A percentile compares a stretch with the other conserved stretches of the same genome.
phyloP scores from a whole-genome alignment of 352 stramenopile species.

The Globisporangium acanthophoron region DNA sequence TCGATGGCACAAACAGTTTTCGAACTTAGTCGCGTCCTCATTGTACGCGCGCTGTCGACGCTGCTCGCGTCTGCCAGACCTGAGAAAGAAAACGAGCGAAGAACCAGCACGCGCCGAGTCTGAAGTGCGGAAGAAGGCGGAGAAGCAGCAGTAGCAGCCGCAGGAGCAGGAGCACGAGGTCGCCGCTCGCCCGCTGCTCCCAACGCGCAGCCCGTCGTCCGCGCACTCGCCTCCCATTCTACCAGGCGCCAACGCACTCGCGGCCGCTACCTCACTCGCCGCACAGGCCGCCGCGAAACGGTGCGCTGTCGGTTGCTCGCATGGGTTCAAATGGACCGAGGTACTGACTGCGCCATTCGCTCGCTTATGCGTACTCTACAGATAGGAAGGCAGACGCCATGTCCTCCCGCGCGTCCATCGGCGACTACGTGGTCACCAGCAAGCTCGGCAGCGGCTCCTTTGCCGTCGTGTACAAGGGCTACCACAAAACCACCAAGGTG shows the following conservation, averaged over 20 bases:
- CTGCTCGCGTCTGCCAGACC: not conserved
- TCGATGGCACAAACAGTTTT: too few relatives aligned
- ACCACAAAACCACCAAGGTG: slow-evolving; percentile 67
- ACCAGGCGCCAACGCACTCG: too few relatives aligned
- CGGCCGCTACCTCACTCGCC: too few relatives aligned
- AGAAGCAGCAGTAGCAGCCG: not conserved
- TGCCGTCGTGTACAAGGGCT: slow-evolving; percentile 85
- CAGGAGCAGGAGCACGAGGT: too few relatives aligned
- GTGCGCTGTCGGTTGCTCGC: not conserved
- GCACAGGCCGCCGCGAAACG: not conserved
- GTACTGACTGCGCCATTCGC: not conserved
- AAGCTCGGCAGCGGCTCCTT: slow-evolving; percentile 92
- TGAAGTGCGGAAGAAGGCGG: not conserved
- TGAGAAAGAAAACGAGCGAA: not conserved
- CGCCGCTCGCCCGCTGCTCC: too few relatives aligned
- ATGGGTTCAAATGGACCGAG: not conserved
- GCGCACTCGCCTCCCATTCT: too few relatives aligned
- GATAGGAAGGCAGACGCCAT: not conserved
- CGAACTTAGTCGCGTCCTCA: too few relatives aligned
- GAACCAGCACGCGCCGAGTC: not conserved
- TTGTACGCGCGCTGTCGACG: too few relatives aligned
- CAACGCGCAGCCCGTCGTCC: too few relatives aligned
- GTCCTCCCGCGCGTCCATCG: slow-evolving; percentile 48
- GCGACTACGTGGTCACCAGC: slow-evolving; percentile 87
- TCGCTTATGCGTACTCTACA: not conserved